A percentile compares a stretch with the other conserved stretches of the same genome.
These are phyloP conservation scores for Polytolypa hystricis DNA, from an alignment of 2,329 filamentous ascomycete genomes.

Conservation along the genomic window DNA sequence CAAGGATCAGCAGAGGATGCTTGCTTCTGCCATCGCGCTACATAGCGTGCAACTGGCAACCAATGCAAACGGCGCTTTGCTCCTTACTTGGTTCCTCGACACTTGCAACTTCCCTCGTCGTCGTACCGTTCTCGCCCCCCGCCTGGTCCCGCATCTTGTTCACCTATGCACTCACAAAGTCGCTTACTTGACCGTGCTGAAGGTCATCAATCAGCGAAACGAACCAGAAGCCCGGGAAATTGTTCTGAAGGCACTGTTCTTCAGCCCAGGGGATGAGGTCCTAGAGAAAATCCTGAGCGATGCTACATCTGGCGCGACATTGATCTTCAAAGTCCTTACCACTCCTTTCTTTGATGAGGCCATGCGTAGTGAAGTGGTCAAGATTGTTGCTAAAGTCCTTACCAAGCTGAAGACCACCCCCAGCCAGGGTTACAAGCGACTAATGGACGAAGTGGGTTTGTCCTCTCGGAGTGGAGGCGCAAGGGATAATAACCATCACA, in stretches of 20 bases:
- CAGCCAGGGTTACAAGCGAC: slow-evolving; percentile 88
- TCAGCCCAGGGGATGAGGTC: slow-evolving; percentile 73
- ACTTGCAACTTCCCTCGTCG: slow-evolving; percentile 92
- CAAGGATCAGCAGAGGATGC: slow-evolving; percentile 89
- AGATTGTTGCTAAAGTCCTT: slow-evolving; percentile 83
- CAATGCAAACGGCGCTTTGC: slow-evolving; percentile 85
- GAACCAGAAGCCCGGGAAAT: slow-evolving; percentile 85
- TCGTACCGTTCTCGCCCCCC: slow-evolving; percentile 80
- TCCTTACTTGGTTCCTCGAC: slow-evolving; percentile 95
- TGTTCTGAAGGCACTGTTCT: slow-evolving; percentile 84
- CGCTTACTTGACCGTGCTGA: slow-evolving; percentile 89
- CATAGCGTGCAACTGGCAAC: slow-evolving; percentile 94
- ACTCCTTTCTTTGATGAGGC: slow-evolving; percentile 94
- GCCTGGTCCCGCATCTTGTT: slow-evolving; percentile 83
- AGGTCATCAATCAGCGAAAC: slow-evolving; percentile 96
- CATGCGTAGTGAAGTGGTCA: slow-evolving; percentile 76
- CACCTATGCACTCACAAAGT: slow-evolving; percentile 98
- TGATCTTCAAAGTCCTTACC: slow-evolving; percentile 97
- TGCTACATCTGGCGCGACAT: slow-evolving; percentile 79
- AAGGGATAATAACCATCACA: slow-evolving; percentile 30
- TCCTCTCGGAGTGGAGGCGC: slow-evolving; percentile 40
- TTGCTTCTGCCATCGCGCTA: slow-evolving; percentile 88
- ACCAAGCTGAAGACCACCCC: slow-evolving; percentile 85
- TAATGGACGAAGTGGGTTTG: slow-evolving; percentile 97
- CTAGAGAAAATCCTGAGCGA: slow-evolving; percentile 86